Conservation (phyloP, 768 basidiomycete species). For the Pulveroboletus sp. region DNA sequence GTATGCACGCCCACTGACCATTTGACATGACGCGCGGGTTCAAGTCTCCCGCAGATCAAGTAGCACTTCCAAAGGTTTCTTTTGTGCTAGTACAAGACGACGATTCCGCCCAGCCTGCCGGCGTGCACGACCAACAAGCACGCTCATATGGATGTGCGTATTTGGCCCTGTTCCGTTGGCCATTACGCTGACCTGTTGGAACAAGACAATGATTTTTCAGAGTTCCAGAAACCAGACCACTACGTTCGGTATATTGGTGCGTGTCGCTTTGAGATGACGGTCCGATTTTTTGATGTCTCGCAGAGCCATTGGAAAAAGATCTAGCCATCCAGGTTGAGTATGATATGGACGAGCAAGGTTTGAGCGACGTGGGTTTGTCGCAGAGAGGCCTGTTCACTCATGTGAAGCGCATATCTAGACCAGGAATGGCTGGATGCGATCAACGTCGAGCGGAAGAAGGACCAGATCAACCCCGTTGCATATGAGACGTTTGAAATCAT, state of each 20-base stretch:
- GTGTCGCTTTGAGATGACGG: slow-evolving; percentile 25
- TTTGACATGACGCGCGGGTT: slow-evolving; percentile 38
- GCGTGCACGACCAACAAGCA: slow-evolving; percentile 61
- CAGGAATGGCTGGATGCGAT: slow-evolving; percentile 90
- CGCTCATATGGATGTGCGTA: slow-evolving; percentile 73
- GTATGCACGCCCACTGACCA: slow-evolving; percentile 9
- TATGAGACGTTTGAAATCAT: slow-evolving; percentile 93
- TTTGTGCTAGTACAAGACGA: slow-evolving; percentile 68
- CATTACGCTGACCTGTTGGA: slow-evolving; percentile 17
- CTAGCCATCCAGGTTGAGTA: slow-evolving; percentile 94
- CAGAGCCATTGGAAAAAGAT: slow-evolving; percentile 91
- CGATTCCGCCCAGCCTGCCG: slow-evolving; percentile 54
- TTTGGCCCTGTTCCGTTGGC: neutral
- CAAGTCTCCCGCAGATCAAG: slow-evolving; percentile 35
- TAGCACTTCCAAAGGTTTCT: slow-evolving; percentile 59
- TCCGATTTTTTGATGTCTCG: slow-evolving; percentile 5
- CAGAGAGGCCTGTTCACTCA: slow-evolving; percentile 4
- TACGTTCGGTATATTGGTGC: slow-evolving; percentile 91
- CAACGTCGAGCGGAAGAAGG: slow-evolving; percentile 79
- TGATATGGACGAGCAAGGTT: slow-evolving; percentile 99
- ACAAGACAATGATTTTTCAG: slow-evolving; percentile 63
- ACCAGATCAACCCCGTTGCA: slow-evolving; percentile 64
- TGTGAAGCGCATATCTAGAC: slow-evolving; percentile 45
- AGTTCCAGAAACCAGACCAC: slow-evolving; percentile 75
- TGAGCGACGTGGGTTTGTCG: slow-evolving; percentile 8